Base-by-base conservation (phyloP, 192 early-diverging fungal species). In the Chytriomyces sp. region DNA sequence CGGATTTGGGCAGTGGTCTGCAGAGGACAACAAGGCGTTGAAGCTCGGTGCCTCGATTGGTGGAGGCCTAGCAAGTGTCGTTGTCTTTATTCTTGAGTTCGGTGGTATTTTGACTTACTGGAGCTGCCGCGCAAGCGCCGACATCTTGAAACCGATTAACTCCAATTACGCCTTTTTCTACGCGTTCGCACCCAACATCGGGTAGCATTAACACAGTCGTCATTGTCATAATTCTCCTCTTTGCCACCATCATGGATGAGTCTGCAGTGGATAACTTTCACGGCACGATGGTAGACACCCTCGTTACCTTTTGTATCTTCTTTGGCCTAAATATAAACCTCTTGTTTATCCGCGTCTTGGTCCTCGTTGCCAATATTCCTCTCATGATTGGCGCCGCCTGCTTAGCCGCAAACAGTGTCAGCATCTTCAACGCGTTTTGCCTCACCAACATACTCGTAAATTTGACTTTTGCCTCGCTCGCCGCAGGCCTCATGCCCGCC, bases 1-100 rank as follows among this genome's bases (percentile, higher is more conserved):
- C 53, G 84, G 76, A 17, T 58, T 80, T 58, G 83, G 84, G 84
- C 84, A 85, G 66, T 85, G 84, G 84, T 74, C 81, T 28, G 71
- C 84, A 14, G 69, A 63, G 10, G 76, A 77, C 64, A 36, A 72
- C 12, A 37, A 49, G 52, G 62, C 81, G 1, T 57, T 83, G 8
- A 39, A 33, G 37, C 49, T 33, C 0, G 84, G 84, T 25, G 72
- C 77, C 22, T 26, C 14, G 6, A 65, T 80, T 58, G 84, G 72
- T 39, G 73, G 69, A 14, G 31, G n/a, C 5, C 7, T 81, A 7
- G 58, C 74, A 40, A 76, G 61, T 22, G 2, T 77, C 0, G 77
- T 80, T 39, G 58, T 74, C 28, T 78, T 77, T 67, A 69, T 81
- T 44, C 78, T 85, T 53, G 84, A 80, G 10, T 78, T 85, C 39